Percentiles rank a stretch among this genome's conserved stretches.
Conservation (phyloP, 345 rosid species). For the Angophora floribunda region DNA sequence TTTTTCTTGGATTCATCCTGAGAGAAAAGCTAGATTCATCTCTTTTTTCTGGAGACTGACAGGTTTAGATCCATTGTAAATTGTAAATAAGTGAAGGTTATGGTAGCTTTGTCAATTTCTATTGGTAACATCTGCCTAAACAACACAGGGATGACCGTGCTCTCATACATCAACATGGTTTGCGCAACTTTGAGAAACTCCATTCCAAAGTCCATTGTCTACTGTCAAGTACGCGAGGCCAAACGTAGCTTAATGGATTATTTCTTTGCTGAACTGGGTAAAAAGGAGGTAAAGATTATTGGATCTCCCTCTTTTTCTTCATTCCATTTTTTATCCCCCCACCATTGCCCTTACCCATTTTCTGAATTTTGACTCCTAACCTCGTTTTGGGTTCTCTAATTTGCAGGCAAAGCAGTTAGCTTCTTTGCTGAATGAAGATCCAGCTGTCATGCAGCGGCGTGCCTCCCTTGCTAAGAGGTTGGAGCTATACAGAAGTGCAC, state of each 20-base stretch:
- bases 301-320: neutral
- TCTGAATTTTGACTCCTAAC: neutral
- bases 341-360: neutral
- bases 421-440: slow-evolving; percentile 70
- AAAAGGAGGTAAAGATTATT: slow-evolving; percentile 49
- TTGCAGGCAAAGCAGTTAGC: slow-evolving; percentile 54
- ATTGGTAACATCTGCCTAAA: neutral
- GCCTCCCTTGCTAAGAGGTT: slow-evolving; percentile 61
- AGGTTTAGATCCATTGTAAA: neutral
- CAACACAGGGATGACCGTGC: slow-evolving; percentile 54
- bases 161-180: slow-evolving; percentile 79
- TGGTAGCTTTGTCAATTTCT: neutral
- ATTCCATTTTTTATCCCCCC: neutral
- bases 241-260: slow-evolving; percentile 83
- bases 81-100: neutral
- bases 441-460: slow-evolving; percentile 75
- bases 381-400: neutral
- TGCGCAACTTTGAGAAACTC: slow-evolving; percentile 69
- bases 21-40: neutral
- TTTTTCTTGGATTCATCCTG: neutral
- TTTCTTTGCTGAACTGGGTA: slow-evolving; percentile 82
- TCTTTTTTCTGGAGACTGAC: neutral
- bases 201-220: slow-evolving; percentile 86
- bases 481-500: slow-evolving; percentile 86
- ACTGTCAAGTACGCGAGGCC: slow-evolving; percentile 94